Percentiles rank a stretch among this genome's conserved stretches.
Conservation (phyloP, 169 alveolate genomes). For the Plasmodium ovale region DNA sequence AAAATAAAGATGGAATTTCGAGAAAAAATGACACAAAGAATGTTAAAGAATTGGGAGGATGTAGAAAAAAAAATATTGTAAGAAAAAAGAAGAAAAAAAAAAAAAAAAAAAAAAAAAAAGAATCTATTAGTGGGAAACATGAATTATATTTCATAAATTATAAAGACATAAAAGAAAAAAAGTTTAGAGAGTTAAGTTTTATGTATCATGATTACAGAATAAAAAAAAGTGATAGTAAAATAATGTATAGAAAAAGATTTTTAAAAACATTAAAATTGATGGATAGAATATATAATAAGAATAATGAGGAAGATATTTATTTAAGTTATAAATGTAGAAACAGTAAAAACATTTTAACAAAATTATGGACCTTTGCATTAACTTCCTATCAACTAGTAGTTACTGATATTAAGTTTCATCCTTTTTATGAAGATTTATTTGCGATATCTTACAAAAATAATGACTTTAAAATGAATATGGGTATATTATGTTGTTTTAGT, state of each 20-base stretch:
- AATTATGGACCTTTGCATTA: conserved; percentile 55
- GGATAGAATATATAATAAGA: conserved; percentile 76
- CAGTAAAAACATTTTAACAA: conserved; percentile 66
- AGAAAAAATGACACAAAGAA: conserved; percentile 6
- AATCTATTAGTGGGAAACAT: conserved; percentile 36
- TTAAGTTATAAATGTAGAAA: conserved; percentile 57
- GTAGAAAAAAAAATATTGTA: background rate
- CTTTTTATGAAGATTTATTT: conserved; percentile 74
- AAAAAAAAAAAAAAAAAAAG: conserved; percentile 43
- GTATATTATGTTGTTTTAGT: conserved; percentile 71
- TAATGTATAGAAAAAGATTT: conserved; percentile 30
- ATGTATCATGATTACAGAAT: conserved; percentile 49
- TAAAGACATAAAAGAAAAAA: conserved; percentile 48
- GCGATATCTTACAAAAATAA: conserved; percentile 74
- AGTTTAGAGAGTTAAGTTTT: conserved; percentile 41
- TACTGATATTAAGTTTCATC: conserved; percentile 76
- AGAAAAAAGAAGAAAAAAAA: conserved; percentile 23
- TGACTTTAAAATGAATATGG: conserved; percentile 61
- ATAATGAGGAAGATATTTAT: conserved; percentile 75
- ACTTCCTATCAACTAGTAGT: conserved; percentile 39
- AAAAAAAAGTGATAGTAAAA: conserved; percentile 54
- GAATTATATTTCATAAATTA: conserved; percentile 68
- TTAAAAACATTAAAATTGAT: conserved; percentile 74
- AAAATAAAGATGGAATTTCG: background rate
- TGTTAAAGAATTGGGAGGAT: background rate